Evolutionary conservation across 2,329 filamentous ascomycete genomes (phyloP).

Genomic region (Onygenales sp.): DNA sequence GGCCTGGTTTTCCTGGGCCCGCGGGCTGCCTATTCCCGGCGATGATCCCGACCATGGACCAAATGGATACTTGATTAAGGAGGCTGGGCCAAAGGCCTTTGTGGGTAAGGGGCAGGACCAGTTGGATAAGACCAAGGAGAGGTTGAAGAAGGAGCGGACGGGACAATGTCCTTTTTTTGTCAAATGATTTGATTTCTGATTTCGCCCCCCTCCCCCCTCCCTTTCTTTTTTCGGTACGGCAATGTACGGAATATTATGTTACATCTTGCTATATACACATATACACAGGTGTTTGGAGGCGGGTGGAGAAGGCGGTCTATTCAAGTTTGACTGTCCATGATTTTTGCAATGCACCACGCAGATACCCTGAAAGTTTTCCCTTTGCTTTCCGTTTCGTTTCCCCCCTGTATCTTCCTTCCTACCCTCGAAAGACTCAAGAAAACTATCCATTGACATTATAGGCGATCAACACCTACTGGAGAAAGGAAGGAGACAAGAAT

Average conservation of each 20-base stretch:
- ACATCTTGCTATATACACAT: no score
- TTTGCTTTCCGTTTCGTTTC: no score
- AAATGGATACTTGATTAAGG: constrained; percentile 40
- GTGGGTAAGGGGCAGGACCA: constrained; percentile 45
- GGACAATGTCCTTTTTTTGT: constrained; percentile 41
- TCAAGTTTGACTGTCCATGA: no score
- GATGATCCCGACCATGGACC: constrained; percentile 39
- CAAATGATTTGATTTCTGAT: not conserved
- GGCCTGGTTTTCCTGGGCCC: constrained; percentile 40
- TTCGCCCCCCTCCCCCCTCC: not conserved
- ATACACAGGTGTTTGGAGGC: not conserved
- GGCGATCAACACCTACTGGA: no score
- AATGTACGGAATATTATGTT: not conserved
- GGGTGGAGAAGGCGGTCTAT: not conserved
- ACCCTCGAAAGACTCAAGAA: no score
- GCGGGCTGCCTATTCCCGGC: constrained; percentile 40
- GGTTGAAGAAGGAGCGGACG: constrained; percentile 27
- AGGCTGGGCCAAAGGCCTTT: constrained; percentile 53
- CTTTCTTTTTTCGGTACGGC: not conserved
- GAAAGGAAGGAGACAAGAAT: no score
- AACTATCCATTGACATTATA: no score
- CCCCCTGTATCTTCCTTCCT: no score
- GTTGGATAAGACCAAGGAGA: constrained; percentile 31
- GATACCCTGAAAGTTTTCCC: no score
- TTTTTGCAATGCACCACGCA: no score